Conservation (phyloP, 148 eudicot species). For the Chenopodium suecicum region DNA sequence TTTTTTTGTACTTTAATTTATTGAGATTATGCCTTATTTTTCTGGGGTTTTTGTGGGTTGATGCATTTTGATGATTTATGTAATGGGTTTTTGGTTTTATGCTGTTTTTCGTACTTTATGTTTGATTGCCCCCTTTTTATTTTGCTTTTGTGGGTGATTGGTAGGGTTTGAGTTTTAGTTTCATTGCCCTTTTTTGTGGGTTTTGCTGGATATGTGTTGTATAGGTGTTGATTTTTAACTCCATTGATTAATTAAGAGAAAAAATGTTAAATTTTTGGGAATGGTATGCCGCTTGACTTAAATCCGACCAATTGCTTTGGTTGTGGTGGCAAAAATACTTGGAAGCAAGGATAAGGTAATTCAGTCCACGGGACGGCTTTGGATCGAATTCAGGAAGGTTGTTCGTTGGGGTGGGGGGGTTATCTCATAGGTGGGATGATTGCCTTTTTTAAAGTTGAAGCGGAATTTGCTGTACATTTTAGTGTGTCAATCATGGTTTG, state of each 20-base stretch:
- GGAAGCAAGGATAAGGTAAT: not conserved
- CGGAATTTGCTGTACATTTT: not conserved
- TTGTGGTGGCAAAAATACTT: not conserved
- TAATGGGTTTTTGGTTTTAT: not conserved
- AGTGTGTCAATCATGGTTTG: not conserved
- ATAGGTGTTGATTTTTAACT: not conserved
- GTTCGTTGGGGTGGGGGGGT: not conserved
- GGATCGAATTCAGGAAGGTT: not conserved
- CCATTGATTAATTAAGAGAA: not conserved
- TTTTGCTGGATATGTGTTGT: not conserved
- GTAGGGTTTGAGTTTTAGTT: slow-evolving; percentile 7
- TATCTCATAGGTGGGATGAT: not conserved
- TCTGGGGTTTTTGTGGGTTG: not conserved
- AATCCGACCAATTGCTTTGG: not conserved
- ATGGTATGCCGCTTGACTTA: not conserved
- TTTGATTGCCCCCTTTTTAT: not conserved
- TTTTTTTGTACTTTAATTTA: no score
- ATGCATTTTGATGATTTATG: not conserved
- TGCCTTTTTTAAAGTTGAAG: not conserved
- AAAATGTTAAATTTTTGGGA: not conserved
- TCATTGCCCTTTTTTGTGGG: not conserved
- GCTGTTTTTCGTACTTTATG: not conserved
- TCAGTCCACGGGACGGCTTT: not conserved
- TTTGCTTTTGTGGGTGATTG: not conserved
- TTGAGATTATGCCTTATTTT: not conserved